phyloP scores from a whole-genome alignment of 148 eudicot genomes.

The Rhododendron griersonianum region DNA sequence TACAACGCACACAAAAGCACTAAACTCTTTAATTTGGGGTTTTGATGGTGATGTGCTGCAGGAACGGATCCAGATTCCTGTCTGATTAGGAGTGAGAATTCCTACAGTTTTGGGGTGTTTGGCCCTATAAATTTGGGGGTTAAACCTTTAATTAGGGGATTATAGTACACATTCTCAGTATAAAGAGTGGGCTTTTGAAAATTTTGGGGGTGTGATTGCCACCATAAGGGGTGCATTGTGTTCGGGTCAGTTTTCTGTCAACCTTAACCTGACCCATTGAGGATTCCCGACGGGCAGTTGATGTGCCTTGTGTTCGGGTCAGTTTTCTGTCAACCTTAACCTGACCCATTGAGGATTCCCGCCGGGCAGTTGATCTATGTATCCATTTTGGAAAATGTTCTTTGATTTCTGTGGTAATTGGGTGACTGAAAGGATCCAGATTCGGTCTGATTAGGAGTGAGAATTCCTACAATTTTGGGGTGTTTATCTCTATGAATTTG shows the following conservation, averaged over 20 bases:
- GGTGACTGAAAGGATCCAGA: not conserved
- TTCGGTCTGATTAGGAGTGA: not conserved
- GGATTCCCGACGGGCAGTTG: not conserved
- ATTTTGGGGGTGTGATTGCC: not conserved
- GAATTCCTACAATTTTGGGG: not conserved
- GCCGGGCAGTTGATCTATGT: not conserved
- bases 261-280: not conserved
- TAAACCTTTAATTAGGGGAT: not conserved
- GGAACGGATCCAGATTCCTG: not conserved
- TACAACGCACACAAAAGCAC: not conserved
- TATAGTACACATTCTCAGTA: too few species aligned
- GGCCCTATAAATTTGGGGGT: not conserved
- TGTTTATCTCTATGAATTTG: not conserved
- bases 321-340: not conserved
- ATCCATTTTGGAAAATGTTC: not conserved
- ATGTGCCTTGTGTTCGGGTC: not conserved
- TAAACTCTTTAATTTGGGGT: not conserved
- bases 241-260: not conserved
- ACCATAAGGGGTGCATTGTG: not conserved
- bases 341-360: not conserved
- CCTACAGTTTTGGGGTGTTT: not conserved
- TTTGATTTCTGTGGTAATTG: not conserved
- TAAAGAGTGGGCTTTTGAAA: not conserved
- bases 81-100: not conserved
- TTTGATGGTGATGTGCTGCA: not conserved